These are phyloP conservation scores for Falciphora oryzae DNA, from an alignment of 2,329 filamentous ascomycete species.

Conservation along the genomic window DNA sequence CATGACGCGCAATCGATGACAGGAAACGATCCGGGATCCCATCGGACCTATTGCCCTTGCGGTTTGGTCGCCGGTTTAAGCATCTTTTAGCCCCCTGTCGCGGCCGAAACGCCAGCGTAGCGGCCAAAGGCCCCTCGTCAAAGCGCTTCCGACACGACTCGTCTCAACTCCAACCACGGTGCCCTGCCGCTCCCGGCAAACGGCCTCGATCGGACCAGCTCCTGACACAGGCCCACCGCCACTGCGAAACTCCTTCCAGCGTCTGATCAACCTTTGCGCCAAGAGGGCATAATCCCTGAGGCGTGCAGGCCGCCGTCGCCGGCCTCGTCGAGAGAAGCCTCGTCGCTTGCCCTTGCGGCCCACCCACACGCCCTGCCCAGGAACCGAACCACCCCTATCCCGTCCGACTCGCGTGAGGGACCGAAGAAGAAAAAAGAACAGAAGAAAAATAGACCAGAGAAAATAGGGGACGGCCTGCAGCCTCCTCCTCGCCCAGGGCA, in stretches of 20 bases:
- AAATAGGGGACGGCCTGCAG: background rate
- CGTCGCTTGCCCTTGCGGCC: conserved; percentile 1
- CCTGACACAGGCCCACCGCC: conserved; percentile 31
- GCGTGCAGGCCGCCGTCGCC: background rate
- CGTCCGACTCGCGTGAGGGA: conserved; percentile 18
- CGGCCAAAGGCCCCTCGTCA: conserved; percentile 29
- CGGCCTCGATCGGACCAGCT: conserved; percentile 18
- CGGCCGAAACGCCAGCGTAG: conserved; percentile 31
- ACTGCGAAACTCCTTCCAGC: conserved; percentile 40
- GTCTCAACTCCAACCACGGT: conserved; percentile 34
- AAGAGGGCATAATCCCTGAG: conserved; percentile 1
- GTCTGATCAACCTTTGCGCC: conserved; percentile 27
- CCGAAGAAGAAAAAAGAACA: conserved; percentile 18
- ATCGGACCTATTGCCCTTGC: background rate
- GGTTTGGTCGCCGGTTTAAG: conserved; percentile 4
- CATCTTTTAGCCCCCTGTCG: conserved; percentile 23
- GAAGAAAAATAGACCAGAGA: background rate
- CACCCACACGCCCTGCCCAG: conserved; percentile 9
- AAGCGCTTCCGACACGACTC: conserved; percentile 38
- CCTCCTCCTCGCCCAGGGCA: background rate
- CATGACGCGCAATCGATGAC: background rate
- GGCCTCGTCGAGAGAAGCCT: conserved; percentile 1
- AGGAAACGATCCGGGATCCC: background rate
- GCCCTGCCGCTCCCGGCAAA: conserved; percentile 19
- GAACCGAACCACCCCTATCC: conserved; percentile 8